Evolutionary conservation across 768 basidiomycete genomes (phyloP).

Genomic region (Leccinum broughii): DNA sequence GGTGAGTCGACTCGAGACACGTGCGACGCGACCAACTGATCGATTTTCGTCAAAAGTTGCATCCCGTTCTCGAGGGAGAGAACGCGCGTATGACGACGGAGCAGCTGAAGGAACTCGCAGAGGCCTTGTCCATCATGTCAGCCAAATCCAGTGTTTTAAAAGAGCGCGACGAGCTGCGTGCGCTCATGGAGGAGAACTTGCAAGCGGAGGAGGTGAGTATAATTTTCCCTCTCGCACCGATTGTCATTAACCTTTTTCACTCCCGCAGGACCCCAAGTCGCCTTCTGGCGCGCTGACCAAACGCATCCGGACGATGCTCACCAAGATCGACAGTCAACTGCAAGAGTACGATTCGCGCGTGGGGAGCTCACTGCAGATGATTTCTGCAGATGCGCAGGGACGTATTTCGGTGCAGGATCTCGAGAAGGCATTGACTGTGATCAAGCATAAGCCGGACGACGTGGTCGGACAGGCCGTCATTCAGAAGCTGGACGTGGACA

Average conservation of each 20-base stretch:
- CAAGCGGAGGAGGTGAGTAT: constrained; percentile 75
- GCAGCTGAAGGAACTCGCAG: constrained; percentile 90
- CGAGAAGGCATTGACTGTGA: constrained; percentile 87
- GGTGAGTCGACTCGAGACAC: constrained; percentile 41
- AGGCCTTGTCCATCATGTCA: constrained; percentile 86
- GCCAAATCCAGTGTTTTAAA: constrained; percentile 94
- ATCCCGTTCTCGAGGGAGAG: constrained; percentile 59
- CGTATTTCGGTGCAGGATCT: constrained; percentile 88
- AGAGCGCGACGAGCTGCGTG: constrained; percentile 89
- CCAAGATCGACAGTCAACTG: constrained; percentile 91
- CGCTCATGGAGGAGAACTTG: constrained; percentile 93
- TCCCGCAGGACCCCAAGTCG: constrained; percentile 70
- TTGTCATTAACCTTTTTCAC: neutral
- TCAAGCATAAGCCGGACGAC: constrained; percentile 91
- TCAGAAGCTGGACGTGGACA: constrained; percentile 93
- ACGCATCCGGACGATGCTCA: constrained; percentile 93
- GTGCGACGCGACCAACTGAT: neutral
- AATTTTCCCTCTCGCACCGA: neutral
- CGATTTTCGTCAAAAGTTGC: constrained; percentile 43
- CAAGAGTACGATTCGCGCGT: constrained; percentile 90
- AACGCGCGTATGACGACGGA: constrained; percentile 97
- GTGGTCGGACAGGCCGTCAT: constrained; percentile 85
- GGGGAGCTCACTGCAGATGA: constrained; percentile 81
- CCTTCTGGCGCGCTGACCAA: constrained; percentile 87
- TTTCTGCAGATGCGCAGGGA: constrained; percentile 82